Evolutionary conservation across 768 basidiomycete species (phyloP), one percentile per base, ranked within the genome.

Genomic region (Paxillus ammoniavirescens): DNA sequence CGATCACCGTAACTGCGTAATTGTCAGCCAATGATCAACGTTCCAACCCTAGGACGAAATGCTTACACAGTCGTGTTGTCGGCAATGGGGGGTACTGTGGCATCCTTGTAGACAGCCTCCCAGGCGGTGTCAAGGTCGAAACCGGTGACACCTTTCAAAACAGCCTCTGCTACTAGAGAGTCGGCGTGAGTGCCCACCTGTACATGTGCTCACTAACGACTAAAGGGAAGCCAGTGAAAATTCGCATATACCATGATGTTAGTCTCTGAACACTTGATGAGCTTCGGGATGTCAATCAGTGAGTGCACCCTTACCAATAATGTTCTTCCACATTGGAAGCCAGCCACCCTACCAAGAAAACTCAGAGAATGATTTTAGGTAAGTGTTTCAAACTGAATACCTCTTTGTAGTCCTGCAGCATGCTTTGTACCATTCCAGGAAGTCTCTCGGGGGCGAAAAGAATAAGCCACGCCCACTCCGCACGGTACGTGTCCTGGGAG

Each of bases 311-410:
- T 56, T 44, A 81, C 83, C 83, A 23, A 87, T 81, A 13, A 92
- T 79, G 56, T 92, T 92, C 71, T 91, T 92, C 91, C 91, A 93
- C 89, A 92, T 91, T 0, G 91, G 91, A 36, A 93, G 71, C 88
- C 90, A 90, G 3, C 91, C 91, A 14, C 87, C 81, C 83, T 77
- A 58, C 8, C 35, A 42, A 23, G 14, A 2, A 42, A 49, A 31
- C 50, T 57, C 6, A 54, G 49, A 36, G 42, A 44, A n/a, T 5
- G 2, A 46, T 36, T 37, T 5, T 2, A 35, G 15, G 49, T 2
- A 7, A 15, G 13, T n/a, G 5, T n/a, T 26, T 28, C 17, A 6
- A 12, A 4, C 15, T 33, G 5, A 9, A 43, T 51, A 83, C 87
- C 75, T 89, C 79, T 55, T 77, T 69, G 59, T 84, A 93, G 64